A percentile compares a stretch with the other conserved stretches of the same genome.
Evolutionary conservation across 1,284 basidiomycete species (phyloP).

Genomic region (Fomes fomentarius): DNA sequence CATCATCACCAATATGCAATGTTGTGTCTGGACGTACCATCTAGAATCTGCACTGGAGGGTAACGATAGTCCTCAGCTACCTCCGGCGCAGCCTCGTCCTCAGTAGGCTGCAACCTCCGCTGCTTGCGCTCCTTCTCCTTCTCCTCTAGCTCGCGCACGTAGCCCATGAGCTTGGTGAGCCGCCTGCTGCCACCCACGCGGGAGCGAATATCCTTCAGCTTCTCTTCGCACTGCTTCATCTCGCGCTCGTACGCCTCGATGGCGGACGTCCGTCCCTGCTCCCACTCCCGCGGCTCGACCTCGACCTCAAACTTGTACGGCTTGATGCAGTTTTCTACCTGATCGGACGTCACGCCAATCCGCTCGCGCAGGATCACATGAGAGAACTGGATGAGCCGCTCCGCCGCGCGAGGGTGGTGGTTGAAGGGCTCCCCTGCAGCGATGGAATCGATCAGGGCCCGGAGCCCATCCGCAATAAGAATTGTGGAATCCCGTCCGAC

Average conservation of each 20-base stretch:
- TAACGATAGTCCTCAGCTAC: constrained; percentile 66
- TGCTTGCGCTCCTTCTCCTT: constrained; percentile 72
- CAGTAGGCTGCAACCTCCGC: constrained; percentile 45
- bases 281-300: constrained; percentile 92
- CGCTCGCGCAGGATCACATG: constrained; percentile 92
- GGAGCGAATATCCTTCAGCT: constrained; percentile 83
- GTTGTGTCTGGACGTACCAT: constrained; percentile 67
- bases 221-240: constrained; percentile 82
- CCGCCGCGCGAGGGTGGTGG: constrained; percentile 86
- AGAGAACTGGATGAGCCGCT: constrained; percentile 89
- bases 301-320: constrained; percentile 98
- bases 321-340: constrained; percentile 99
- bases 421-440: constrained; percentile 90
- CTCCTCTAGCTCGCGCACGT: constrained; percentile 86
- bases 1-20: neutral
- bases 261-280: constrained; percentile 75
- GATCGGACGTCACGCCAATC: constrained; percentile 91
- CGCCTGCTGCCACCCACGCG: constrained; percentile 87
- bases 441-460: constrained; percentile 88
- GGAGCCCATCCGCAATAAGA: constrained; percentile 93
- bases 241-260: constrained; percentile 86
- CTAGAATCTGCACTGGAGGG: constrained; percentile 87
- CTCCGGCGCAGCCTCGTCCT: constrained; percentile 33
- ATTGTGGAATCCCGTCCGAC: constrained; percentile 94
- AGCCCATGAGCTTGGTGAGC: constrained; percentile 77